Evolutionary conservation across 345 rosid species (phyloP).

Genomic region (Isatis tinctoria): DNA sequence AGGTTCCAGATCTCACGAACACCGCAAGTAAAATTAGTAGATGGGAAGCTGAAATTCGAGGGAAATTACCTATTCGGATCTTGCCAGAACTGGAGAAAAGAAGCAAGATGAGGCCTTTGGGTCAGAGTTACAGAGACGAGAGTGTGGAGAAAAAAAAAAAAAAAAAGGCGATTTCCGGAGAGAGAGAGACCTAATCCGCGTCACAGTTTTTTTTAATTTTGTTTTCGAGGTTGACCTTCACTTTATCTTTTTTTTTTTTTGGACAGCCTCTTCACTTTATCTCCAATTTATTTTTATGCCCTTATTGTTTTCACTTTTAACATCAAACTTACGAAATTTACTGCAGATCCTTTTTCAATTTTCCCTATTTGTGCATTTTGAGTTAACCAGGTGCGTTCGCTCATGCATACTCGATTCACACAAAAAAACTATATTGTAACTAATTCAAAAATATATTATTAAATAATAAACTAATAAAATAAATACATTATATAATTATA

Average conservation of each 20-base stretch:
- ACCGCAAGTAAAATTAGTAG: background rate
- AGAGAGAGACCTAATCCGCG: background rate
- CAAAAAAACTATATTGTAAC: too few species aligned
- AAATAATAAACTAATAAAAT: too few species aligned
- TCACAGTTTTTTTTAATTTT: too few species aligned
- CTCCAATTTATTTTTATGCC: background rate
- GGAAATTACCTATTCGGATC: constrained; percentile 4
- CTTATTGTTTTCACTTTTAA: background rate
- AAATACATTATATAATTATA: too few species aligned
- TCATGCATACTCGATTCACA: too few species aligned
- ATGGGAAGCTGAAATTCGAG: background rate
- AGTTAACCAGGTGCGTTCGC: background rate
- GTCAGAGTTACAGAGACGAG: constrained; percentile 20
- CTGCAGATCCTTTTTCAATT: background rate
- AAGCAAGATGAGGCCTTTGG: constrained; percentile 3
- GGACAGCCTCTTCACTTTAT: background rate
- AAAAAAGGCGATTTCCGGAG: background rate
- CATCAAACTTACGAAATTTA: background rate
- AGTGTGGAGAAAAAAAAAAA: background rate
- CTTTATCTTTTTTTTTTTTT: too few species aligned
- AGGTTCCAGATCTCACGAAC: background rate
- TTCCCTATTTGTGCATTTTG: background rate
- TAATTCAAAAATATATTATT: too few species aligned
- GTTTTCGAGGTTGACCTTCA: background rate
- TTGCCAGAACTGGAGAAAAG: background rate